These are phyloP conservation scores for Malus fusca DNA, from an alignment of 306 rosid genomes.

Conservation along the genomic window DNA sequence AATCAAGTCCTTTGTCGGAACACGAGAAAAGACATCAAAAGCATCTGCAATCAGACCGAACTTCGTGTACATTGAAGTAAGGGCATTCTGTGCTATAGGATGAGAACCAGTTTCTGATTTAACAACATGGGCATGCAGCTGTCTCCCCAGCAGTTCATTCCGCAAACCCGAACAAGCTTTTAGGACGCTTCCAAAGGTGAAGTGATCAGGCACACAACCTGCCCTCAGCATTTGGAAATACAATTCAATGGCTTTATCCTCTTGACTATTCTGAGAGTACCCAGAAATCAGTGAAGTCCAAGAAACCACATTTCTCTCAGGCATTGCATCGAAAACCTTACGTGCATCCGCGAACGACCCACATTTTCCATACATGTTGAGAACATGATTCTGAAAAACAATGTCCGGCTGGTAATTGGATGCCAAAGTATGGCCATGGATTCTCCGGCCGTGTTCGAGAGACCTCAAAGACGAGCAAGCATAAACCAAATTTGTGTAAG, in stretches of 20 bases:
- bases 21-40: slow-evolving; percentile 39
- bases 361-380: slow-evolving; percentile 72
- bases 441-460: slow-evolving; percentile 45
- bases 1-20: slow-evolving; percentile 52
- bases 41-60: slow-evolving; percentile 48
- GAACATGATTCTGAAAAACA: slow-evolving; percentile 56
- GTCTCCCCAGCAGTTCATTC: slow-evolving; percentile 46
- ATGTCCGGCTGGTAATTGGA: slow-evolving; percentile 35
- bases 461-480: slow-evolving; percentile 59
- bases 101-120: slow-evolving; percentile 44
- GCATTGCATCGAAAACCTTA: slow-evolving; percentile 60
- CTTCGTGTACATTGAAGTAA: slow-evolving; percentile 65
- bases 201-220: slow-evolving; percentile 51
- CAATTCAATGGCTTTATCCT: slow-evolving; percentile 43
- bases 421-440: slow-evolving; percentile 41
- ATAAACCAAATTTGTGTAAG: slow-evolving; percentile 40
- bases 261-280: slow-evolving; percentile 46
- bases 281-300: slow-evolving; percentile 80
- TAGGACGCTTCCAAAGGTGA: slow-evolving; percentile 63
- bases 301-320: slow-evolving; percentile 50
- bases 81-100: slow-evolving; percentile 62
- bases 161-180: slow-evolving; percentile 50
- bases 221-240: slow-evolving; percentile 50
- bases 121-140: slow-evolving; percentile 56
- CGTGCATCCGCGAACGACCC: slow-evolving; percentile 62